Percentiles rank a stretch among this genome's conserved stretches.
Conservation (phyloP, 106 monocot genomes). For the Ottelia alismoides region DNA sequence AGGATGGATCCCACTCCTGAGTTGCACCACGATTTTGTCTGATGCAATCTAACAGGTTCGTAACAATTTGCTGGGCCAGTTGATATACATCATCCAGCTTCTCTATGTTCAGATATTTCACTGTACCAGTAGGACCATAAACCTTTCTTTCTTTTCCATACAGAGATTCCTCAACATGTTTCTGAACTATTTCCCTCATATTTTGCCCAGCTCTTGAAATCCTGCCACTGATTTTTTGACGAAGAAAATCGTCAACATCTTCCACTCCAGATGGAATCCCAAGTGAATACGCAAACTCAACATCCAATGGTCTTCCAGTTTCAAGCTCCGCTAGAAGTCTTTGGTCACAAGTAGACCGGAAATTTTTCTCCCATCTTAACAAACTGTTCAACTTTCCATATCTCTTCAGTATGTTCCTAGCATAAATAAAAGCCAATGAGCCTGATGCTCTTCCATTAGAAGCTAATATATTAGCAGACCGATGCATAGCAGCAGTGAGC, state of each 20-base stretch:
- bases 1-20: conserved; percentile 60
- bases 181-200: conserved; percentile 83
- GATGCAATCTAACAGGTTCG: conserved; percentile 49
- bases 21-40: conserved; percentile 59
- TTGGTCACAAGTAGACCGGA: conserved; percentile 69
- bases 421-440: conserved; percentile 47
- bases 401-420: conserved; percentile 63
- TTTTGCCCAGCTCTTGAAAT: conserved; percentile 38
- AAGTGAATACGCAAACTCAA: conserved; percentile 41
- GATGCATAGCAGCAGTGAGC: conserved; percentile 43
- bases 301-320: conserved; percentile 41
- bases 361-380: conserved; percentile 74
- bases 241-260: too few relatives aligned
- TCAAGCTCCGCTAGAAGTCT: conserved; percentile 81
- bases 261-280: conserved; percentile 42
- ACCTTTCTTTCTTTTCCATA: conserved; percentile 68
- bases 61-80: conserved; percentile 70
- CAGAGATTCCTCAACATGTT: conserved; percentile 68
- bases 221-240: conserved; percentile 68
- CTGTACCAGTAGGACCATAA: conserved; percentile 10
- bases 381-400: conserved; percentile 52
- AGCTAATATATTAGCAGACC: conserved; percentile 18
- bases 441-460: conserved; percentile 35
- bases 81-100: conserved; percentile 66
- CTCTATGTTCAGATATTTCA: conserved; percentile 25